Evolutionary conservation across 108 stramenopile species (phyloP).

Genomic region (Parmales sp.): DNA sequence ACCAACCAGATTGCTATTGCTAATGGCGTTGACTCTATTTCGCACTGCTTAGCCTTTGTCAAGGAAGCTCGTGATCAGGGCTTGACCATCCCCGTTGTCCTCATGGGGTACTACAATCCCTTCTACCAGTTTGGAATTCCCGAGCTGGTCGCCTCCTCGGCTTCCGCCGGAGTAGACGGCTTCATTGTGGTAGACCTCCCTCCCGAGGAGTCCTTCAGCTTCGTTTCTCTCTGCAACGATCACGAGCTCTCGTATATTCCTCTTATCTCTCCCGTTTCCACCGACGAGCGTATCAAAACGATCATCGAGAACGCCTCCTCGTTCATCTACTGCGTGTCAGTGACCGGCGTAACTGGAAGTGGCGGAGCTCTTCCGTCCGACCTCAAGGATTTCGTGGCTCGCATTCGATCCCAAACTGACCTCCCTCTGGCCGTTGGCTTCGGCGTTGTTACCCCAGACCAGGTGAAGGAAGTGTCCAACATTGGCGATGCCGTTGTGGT

Average conservation of each 20-base stretch:
- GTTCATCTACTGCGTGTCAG: slow-evolving; percentile 93
- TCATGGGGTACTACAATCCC: slow-evolving; percentile 98
- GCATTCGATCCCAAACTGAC: slow-evolving; percentile 76
- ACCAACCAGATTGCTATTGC: slow-evolving; percentile 89
- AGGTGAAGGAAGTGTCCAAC: slow-evolving; percentile 80
- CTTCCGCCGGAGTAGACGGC: slow-evolving; percentile 76
- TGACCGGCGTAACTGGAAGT: slow-evolving; percentile 93
- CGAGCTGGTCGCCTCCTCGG: slow-evolving; percentile 64
- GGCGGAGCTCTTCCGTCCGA: slow-evolving; percentile 64
- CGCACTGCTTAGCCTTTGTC: slow-evolving; percentile 74
- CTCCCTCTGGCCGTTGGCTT: slow-evolving; percentile 92
- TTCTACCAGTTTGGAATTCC: slow-evolving; percentile 89
- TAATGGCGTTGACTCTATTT: slow-evolving; percentile 68
- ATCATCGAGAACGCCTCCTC: slow-evolving; percentile 73
- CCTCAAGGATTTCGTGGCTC: slow-evolving; percentile 73
- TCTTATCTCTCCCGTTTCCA: slow-evolving; percentile 88
- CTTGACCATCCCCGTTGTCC: slow-evolving; percentile 89
- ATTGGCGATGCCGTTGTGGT: slow-evolving; percentile 93
- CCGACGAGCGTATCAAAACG: slow-evolving; percentile 78
- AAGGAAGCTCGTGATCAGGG: slow-evolving; percentile 65
- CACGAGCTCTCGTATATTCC: slow-evolving; percentile 85
- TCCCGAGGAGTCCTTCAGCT: slow-evolving; percentile 76
- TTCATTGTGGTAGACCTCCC: slow-evolving; percentile 98
- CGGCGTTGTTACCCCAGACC: slow-evolving; percentile 79
- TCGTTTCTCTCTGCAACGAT: slow-evolving; percentile 70